Base-by-base conservation (phyloP, 345 rosid genomes). In the Mercurialis annua region DNA sequence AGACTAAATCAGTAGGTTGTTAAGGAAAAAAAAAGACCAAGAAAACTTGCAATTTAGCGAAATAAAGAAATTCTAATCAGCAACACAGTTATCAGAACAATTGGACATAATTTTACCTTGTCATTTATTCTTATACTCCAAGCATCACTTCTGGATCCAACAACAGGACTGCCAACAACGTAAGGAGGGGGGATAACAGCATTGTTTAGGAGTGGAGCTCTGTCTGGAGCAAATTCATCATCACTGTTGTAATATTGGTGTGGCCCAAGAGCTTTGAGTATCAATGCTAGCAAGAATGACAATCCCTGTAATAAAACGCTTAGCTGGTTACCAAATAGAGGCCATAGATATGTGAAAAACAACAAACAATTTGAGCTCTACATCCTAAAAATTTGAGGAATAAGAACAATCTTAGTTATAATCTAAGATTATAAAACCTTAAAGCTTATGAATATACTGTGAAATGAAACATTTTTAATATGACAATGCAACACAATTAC, bases 201-300 rank as follows among this genome's bases (percentile, higher is more conserved):
- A 81, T 87, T 80, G 51, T 74, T 84, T 61, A 93, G 71, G 53
- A 93, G 85, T n/a, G 92, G 86, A 77, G 69, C 88, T 49, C 77
- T 86, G 56, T 80, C 88, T 17, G 86, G 50, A 67, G 62, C 69
- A 59, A 57, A 84, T 20, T 93, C 95, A 74, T 93, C 95, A 23
- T 89, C 97, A 59, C 90, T 87, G 64, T 86, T 94, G 74, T 87
- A 89, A 77, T 68, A 75, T 34, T 48, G 83, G 79, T 84, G 85
- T 8, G 96, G 92, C 43, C 97, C 96, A 23, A 89, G 79, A 64
- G 84, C 90, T 72, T 85, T 87, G 65, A 94, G 90, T 44, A 85
- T 65, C 87, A 86, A 65, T 7, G 92, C 96, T 76, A 85, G 51
- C 40, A 86, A 50, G 57, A 87, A 73, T 40, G 85, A 86, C 12